Evolutionary conservation across 495 filamentous ascomycete genomes (phyloP).

Genomic region (Aspergillus coremiiformis): DNA sequence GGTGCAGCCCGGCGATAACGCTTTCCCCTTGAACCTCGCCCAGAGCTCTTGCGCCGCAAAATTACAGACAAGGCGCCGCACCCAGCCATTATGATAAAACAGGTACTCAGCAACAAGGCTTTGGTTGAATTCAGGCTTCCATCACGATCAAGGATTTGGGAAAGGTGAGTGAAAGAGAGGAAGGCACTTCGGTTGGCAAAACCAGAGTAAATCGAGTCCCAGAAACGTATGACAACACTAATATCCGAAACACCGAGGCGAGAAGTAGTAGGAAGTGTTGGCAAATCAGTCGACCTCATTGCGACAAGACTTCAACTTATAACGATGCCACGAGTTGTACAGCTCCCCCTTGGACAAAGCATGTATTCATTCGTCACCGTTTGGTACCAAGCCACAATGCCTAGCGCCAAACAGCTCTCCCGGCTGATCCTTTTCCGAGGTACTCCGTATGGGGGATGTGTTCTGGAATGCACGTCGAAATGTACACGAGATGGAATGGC

Average conservation of each 20-base stretch:
- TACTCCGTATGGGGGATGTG: constrained; percentile 8
- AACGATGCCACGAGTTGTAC: constrained; percentile 1
- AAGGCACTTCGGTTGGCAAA: constrained; percentile 9
- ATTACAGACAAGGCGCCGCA: constrained; percentile 35
- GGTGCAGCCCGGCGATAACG: constrained; percentile 20
- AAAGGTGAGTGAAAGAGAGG: constrained; percentile 14
- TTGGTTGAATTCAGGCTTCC: constrained; percentile 26
- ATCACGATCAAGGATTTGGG: constrained; percentile 22
- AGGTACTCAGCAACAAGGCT: constrained; percentile 32
- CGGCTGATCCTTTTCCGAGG: not conserved
- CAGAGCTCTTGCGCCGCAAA: constrained; percentile 20
- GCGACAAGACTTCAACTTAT: constrained; percentile 10
- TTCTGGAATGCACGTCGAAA: constrained; percentile 22
- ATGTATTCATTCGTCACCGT: constrained; percentile 5
- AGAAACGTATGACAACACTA: constrained; percentile 3
- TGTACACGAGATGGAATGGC: constrained; percentile 16
- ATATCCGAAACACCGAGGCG: constrained; percentile 1
- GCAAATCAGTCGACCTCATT: constrained; percentile 12
- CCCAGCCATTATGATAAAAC: constrained; percentile 34
- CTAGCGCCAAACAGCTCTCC: constrained; percentile 5
- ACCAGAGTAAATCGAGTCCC: constrained; percentile 7
- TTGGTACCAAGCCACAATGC: constrained; percentile 4
- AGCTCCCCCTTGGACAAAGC: constrained; percentile 8
- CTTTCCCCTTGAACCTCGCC: constrained; percentile 10
- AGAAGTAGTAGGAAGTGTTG: constrained; percentile 1